Base-by-base conservation (phyloP, 2,329 filamentous ascomycete genomes). In the Colletotrichum theobromicola region DNA sequence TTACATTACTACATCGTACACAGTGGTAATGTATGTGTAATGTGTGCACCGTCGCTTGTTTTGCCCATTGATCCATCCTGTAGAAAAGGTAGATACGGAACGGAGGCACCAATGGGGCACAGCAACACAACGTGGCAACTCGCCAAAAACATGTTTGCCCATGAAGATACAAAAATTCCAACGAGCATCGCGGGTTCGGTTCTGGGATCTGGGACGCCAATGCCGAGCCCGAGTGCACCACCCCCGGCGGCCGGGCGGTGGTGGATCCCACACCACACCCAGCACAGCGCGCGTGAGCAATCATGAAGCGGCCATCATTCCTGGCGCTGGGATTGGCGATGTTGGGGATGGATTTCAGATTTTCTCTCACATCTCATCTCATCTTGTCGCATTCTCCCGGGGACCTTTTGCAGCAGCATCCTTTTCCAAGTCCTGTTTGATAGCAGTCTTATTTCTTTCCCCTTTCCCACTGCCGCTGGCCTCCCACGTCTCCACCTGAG, bases 291-390 rank as follows among this genome's bases (percentile, higher is more conserved):
- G 72, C 68, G 68, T 75, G 72, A 75, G 68, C 72, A 75, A 62
- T 67, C 57, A 58, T 72, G 72, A 72, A 72, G 72, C 68, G 46
- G 34, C 60, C 71, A 71, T 68, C 50, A 35, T 46, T 50, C n/a
- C 69, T 64, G 50, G 57, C n/a, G 18, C 18, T 30, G 18, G 30
- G 34, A 50, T 50, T 50, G 42, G 42, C 42, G 58, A 70, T 71
- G 64, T 34, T 53, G 62, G 62, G 28, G 28, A 12, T 28, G 46
- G 50, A 24, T 10, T 28, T 30, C 42, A 37, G n/a, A 32, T 13
- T 66, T 71, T 75, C 62, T 67, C 72, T 72, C 68, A 72, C 67
- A 70, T 74, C 67, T 74, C 72, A 75, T 72, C 72, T 72, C 62
- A 67, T 72, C 68, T 67, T 61, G 32, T 57, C 42, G 24, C 62